Conservation (phyloP, 2,329 filamentous ascomycete species). For the Xylaria sp. region DNA sequence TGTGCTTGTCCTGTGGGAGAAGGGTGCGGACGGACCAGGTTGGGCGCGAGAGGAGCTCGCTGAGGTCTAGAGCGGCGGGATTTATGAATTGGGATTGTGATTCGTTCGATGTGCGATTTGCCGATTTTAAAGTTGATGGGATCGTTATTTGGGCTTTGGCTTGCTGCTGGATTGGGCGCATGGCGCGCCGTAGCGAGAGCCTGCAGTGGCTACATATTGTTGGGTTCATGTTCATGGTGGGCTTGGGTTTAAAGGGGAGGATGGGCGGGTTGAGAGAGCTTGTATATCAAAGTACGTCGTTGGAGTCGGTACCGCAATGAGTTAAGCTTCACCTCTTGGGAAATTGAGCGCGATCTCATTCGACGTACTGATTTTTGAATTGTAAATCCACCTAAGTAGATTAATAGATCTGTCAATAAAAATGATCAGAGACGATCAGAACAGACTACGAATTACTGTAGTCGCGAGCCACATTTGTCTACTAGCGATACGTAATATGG, state of each 20-base stretch:
- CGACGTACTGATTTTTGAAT: background rate
- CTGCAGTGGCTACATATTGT: conserved; percentile 46
- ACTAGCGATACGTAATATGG: too few species aligned
- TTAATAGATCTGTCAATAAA: background rate
- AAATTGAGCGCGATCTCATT: background rate
- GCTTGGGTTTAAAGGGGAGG: background rate
- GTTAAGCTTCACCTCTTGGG: conserved; percentile 1
- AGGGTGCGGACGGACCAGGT: conserved; percentile 87
- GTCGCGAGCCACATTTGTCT: too few species aligned
- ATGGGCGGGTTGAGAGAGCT: background rate
- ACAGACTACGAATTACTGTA: background rate
- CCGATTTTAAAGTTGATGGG: conserved; percentile 25
- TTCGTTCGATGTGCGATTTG: conserved; percentile 30
- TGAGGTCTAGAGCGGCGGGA: conserved; percentile 30
- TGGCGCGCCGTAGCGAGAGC: conserved; percentile 36
- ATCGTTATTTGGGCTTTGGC: conserved; percentile 1
- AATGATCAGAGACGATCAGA: background rate
- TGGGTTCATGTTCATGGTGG: conserved; percentile 46
- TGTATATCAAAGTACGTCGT: background rate
- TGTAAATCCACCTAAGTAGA: background rate
- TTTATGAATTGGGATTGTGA: conserved; percentile 62
- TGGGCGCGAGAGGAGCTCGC: conserved; percentile 72
- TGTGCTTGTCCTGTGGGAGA: conserved; percentile 59
- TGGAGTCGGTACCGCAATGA: background rate
- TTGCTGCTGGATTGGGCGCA: conserved; percentile 5